Conservation (phyloP, 1,284 basidiomycete species). For the Microbotryomycetes sp. region DNA sequence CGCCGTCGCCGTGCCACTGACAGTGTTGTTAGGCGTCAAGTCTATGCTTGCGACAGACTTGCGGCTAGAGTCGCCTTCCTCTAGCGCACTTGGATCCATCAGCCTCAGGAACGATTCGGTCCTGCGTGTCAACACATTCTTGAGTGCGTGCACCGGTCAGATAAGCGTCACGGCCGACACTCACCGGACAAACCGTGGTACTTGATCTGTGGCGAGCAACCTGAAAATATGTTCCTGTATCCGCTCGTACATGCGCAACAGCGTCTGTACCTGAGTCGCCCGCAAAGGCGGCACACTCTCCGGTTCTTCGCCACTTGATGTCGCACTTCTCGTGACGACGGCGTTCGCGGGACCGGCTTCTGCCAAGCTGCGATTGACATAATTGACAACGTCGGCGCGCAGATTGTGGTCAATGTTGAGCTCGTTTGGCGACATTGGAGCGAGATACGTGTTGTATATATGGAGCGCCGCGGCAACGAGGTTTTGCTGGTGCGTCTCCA, state of each 20-base stretch:
- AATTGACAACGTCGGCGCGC: constrained; percentile 85
- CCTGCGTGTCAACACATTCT: constrained; percentile 9
- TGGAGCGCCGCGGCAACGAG: constrained; percentile 88
- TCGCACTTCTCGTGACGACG: constrained; percentile 18
- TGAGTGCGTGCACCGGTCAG: neutral
- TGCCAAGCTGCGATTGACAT: constrained; percentile 57
- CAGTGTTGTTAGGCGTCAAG: neutral
- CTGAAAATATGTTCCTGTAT: constrained; percentile 96
- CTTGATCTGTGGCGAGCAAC: constrained; percentile 94
- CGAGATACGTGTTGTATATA: constrained; percentile 91
- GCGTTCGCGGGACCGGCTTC: constrained; percentile 49
- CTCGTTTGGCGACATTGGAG: constrained; percentile 88
- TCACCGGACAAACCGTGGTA: constrained; percentile 50
- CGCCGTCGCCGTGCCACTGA: neutral
- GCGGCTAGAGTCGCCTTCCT: neutral
- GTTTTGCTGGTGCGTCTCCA: constrained; percentile 95
- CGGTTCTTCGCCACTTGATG: constrained; percentile 1
- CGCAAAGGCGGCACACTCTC: constrained; percentile 43
- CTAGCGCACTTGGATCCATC: constrained; percentile 21
- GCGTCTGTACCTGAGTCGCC: constrained; percentile 86
- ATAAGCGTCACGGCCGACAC: neutral
- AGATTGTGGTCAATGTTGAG: constrained; percentile 97
- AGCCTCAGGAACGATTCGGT: constrained; percentile 29
- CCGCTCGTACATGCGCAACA: constrained; percentile 88
- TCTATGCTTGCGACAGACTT: neutral